Base-by-base conservation (phyloP, 805 yeast species). In the Barnettozyma californica region DNA sequence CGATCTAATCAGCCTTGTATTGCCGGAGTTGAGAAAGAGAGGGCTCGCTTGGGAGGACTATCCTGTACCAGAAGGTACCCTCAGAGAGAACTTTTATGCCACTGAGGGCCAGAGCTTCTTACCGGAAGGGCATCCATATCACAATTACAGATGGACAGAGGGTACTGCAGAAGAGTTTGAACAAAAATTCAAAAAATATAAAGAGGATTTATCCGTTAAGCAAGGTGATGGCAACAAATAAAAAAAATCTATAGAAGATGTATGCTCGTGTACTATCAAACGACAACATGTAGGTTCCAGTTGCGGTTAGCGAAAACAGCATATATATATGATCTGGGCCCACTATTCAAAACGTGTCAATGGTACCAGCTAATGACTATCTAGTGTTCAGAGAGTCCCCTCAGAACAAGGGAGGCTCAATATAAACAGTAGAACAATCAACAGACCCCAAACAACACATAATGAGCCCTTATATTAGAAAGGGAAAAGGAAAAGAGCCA, bases 41-140 rank as follows among this genome's bases (percentile, higher is more conserved):
- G 72, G 71, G 2, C 55, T 62, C 14, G 61, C 59, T 9, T 61
- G 68, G 67, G 56, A 59, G 9, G 73, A 69, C 43, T 70, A 70
- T 48, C 59, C 60, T 2, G 68, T 65, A 25, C 58, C 60, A 34
- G 59, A 59, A 18, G 60, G 64, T 2, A 67, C 72, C 8, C 59
- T 67, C 29, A 60, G 74, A 56, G 74, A 70, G 36, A 53, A 53
- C 23, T 16, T 69, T 1, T 53, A 55, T 16, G 50, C 48, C 8
- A 25, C 18, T 7, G 46, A 52, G 29, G 65, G 63, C 9, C 55
- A 49, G 11, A 43, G 49, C 27, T 48, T 42, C 27, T 23, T 55
- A 1, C 48, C 57, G 13, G 40, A 50, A 27, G 55, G 50, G 11
- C 60, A 56, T 27, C 52, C 52, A 37, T 54, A 49, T 10, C 29